Conservation (phyloP, 2,329 filamentous ascomycete species). For the Neophaeococcomyces aloes region DNA sequence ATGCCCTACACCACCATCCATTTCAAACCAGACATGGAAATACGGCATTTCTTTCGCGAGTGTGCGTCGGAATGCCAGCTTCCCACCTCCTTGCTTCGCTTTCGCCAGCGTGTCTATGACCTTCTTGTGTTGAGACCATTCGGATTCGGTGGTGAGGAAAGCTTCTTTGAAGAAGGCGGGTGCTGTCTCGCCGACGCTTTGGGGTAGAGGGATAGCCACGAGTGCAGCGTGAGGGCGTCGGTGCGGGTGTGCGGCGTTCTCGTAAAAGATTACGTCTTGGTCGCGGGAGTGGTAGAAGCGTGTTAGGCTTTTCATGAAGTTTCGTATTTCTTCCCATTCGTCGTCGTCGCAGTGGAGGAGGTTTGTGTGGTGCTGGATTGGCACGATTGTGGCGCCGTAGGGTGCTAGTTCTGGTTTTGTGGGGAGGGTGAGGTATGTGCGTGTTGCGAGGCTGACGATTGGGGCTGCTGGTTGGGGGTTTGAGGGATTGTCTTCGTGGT, state of each 20-base stretch:
- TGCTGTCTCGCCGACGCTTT: constrained; percentile 78
- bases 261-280: constrained; percentile 90
- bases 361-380: constrained; percentile 75
- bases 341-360: constrained; percentile 97
- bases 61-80: constrained; percentile 67
- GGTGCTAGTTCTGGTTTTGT: constrained; percentile 79
- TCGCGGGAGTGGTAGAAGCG: constrained; percentile 91
- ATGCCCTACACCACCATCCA: constrained; percentile 88
- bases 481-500: constrained; percentile 64
- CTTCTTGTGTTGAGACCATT: constrained; percentile 94
- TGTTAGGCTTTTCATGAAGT: constrained; percentile 96
- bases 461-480: constrained; percentile 70
- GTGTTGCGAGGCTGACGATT: constrained; percentile 72
- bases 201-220: constrained; percentile 76
- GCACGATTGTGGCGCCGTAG: constrained; percentile 78
- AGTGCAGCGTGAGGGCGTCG: constrained; percentile 76
- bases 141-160: constrained; percentile 74
- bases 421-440: constrained; percentile 77
- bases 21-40: constrained; percentile 90
- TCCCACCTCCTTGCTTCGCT: constrained; percentile 56
- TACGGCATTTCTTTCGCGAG: constrained; percentile 96
- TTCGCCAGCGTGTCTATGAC: constrained; percentile 69
- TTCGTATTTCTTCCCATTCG: constrained; percentile 97
- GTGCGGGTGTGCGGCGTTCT: constrained; percentile 77
- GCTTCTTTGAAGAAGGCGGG: constrained; percentile 94